Evolutionary conservation across 768 basidiomycete species (phyloP).

Genomic region (Podaxis rugospora): DNA sequence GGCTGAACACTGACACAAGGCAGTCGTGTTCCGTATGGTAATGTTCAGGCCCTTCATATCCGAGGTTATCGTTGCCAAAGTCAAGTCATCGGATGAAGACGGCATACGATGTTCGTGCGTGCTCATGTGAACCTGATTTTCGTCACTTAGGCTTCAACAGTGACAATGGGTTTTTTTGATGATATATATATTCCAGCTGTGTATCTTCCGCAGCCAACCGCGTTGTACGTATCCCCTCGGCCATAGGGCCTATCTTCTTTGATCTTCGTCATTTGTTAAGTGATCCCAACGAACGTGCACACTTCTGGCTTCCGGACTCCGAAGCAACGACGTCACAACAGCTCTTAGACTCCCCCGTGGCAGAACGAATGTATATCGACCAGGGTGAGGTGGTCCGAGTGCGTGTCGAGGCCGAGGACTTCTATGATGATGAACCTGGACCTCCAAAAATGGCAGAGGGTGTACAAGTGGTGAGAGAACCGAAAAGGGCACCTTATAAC

Average conservation of each 20-base stretch:
- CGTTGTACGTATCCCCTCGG: conserved; percentile 59
- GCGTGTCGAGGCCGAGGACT: conserved; percentile 78
- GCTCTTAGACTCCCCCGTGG: conserved; percentile 62
- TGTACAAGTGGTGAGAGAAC: conserved; percentile 46
- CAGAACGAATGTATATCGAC: conserved; percentile 79
- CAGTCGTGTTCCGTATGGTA: conserved; percentile 86
- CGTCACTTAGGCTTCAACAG: conserved; percentile 32
- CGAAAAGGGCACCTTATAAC: conserved; percentile 59
- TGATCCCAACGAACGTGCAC: conserved; percentile 77
- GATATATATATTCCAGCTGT: conserved; percentile 82
- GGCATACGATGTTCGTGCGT: conserved; percentile 70
- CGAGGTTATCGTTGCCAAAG: conserved; percentile 87
- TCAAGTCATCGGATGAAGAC: conserved; percentile 81
- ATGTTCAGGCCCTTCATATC: conserved; percentile 89
- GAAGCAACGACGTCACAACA: conserved; percentile 50
- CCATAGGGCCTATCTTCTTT: neutral
- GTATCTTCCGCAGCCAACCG: conserved; percentile 77
- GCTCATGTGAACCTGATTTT: neutral
- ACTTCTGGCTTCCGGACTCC: conserved; percentile 77
- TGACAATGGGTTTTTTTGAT: conserved; percentile 89
- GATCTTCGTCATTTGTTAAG: conserved; percentile 28
- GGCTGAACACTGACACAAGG: neutral
- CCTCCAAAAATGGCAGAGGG: conserved; percentile 75
- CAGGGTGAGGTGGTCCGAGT: conserved; percentile 71
- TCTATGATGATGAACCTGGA: conserved; percentile 83